These are phyloP conservation scores for Aspergillus terreus DNA, from an alignment of 2,329 filamentous ascomycete genomes.

Conservation along the genomic window DNA sequence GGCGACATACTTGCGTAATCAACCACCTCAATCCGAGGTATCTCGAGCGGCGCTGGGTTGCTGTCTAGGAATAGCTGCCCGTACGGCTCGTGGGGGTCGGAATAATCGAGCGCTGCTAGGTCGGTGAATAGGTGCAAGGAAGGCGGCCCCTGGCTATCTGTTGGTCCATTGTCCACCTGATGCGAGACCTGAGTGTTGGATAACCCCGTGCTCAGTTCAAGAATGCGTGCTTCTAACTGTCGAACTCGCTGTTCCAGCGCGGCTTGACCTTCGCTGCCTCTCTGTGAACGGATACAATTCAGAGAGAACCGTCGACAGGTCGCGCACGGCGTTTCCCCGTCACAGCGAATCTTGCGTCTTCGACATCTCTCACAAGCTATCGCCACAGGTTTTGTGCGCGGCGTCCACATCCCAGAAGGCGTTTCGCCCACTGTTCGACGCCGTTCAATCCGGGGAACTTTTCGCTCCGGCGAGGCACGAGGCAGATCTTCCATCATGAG, in stretches of 20 bases:
- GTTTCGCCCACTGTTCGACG: conserved; percentile 2
- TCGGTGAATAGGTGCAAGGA: neutral
- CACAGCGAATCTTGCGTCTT: conserved; percentile 14
- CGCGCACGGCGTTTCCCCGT: conserved; percentile 14
- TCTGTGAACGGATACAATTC: conserved; percentile 10
- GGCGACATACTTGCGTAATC: conserved; percentile 6
- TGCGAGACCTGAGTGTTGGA: neutral
- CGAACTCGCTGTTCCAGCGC: conserved; percentile 10
- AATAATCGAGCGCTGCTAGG: neutral
- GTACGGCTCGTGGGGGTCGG: neutral
- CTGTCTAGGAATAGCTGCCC: neutral
- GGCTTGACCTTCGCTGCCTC: conserved; percentile 7
- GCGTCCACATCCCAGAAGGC: neutral
- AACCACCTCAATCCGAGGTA: conserved; percentile 12
- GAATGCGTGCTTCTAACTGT: conserved; percentile 12
- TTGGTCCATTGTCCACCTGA: neutral
- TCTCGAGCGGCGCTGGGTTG: conserved; percentile 3
- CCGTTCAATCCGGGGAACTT: neutral
- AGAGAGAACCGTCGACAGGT: conserved; percentile 13
- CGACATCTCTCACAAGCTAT: conserved; percentile 13
- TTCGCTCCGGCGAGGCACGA: conserved; percentile 2
- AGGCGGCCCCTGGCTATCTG: neutral
- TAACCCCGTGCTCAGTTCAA: conserved; percentile 5
- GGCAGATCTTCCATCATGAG: conserved; percentile 9
- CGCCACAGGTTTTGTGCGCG: conserved; percentile 8